Conservation (phyloP, 202 grass and related monocot genomes). For the Carex arenaria region DNA sequence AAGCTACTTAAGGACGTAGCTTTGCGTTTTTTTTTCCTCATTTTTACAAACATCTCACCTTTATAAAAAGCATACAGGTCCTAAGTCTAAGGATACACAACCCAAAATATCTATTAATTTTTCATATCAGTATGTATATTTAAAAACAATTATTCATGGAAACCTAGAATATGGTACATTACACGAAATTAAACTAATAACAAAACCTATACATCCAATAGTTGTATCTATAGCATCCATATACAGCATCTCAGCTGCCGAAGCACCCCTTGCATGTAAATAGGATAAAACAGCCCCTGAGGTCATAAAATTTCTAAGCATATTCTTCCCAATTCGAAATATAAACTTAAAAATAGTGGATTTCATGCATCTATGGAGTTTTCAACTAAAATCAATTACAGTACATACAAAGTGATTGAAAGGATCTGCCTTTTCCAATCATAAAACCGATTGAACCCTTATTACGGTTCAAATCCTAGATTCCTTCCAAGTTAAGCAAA, state of each 20-base stretch:
- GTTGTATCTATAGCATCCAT: neutral
- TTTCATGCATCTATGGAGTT: neutral
- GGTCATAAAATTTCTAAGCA: neutral
- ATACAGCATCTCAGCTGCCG: neutral
- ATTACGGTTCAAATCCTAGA: slow-evolving; percentile 31
- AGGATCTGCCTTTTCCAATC: neutral
- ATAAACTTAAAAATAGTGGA: neutral
- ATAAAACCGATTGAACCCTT: neutral
- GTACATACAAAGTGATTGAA: neutral
- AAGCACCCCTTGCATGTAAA: neutral
- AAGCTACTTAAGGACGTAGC: neutral
- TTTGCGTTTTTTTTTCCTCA: neutral
- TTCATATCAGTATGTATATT: neutral
- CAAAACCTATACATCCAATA: neutral
- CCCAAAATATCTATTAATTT: neutral
- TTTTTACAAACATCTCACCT: neutral
- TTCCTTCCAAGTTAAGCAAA: neutral
- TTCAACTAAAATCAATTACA: neutral
- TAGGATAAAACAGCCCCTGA: neutral
- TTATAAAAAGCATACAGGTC: neutral
- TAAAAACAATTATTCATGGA: neutral
- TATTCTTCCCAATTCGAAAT: neutral
- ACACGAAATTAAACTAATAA: neutral
- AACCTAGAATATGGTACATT: neutral
- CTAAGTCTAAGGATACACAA: neutral